Evolutionary conservation across 768 basidiomycete genomes (phyloP), one percentile per base, ranked within the genome.

Genomic region (Lentinula guzmanii): DNA sequence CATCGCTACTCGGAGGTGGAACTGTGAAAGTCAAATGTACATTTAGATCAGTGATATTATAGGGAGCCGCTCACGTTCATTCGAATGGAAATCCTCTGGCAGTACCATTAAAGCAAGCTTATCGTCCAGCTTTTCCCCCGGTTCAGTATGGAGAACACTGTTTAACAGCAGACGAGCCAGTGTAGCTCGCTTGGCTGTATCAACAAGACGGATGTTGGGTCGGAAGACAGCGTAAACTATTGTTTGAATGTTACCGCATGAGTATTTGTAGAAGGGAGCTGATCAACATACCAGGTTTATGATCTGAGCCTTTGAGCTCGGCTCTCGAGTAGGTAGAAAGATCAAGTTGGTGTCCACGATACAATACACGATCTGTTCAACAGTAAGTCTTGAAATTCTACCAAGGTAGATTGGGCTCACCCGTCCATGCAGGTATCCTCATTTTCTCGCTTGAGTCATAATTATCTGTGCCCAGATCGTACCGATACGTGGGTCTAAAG

Each of bases 381-480:
- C 13, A n/a, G 67, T 35, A 45, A 50, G 42, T n/a, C 24, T 31
- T 33, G 18, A 37, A 50, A 1, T 9, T 13, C 2, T 3, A 28
- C 31, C 5, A 18, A 15, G 24, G 18, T 18, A 28, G 34, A 39
- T 33, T 34, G 42, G 57, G 42, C 5, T 65, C 82, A 94, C 94
- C 94, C 67, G 96, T 98, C 95, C 95, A 98, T 16, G 96, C 93
- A 5, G 97, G 97, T 69, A 97, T 89, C 28, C 97, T 84, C 82
- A 88, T 85, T 77, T 98, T 99, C 74, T 98, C 97, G 70, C 93
- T 91, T 13, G 93, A 90, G 71, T 99, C 97, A 70, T 98, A 99
- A 52, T 80, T 79, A 64, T 97, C 90, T 8, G 94, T 86, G 9
- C 86, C 84, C 5, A 88, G 69, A 69, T 90, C 87, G 69, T 95